Conservation (phyloP, 2,329 filamentous ascomycete genomes). For the Aspergillus sp. region DNA sequence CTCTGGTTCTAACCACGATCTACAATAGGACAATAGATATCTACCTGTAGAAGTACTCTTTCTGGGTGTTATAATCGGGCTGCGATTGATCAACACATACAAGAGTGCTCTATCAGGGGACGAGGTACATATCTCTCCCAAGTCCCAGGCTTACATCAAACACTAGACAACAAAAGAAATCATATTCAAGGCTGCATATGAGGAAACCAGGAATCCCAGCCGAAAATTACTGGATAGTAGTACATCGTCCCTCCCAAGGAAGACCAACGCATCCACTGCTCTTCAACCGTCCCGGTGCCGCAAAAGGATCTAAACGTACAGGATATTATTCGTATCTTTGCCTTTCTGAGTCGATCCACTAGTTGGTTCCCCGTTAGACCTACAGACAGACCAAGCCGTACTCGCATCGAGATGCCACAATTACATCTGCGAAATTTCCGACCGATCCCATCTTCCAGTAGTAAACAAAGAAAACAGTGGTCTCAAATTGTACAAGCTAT, state of each 20-base stretch:
- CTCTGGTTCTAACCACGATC: no score
- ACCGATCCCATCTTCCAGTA: constrained; percentile 18
- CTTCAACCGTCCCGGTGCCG: constrained; percentile 27
- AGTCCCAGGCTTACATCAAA: not conserved
- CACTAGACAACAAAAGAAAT: constrained; percentile 29
- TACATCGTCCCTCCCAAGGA: constrained; percentile 11
- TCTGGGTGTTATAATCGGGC: no score
- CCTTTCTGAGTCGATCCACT: constrained; percentile 21
- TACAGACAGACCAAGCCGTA: constrained; percentile 23
- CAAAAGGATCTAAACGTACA: constrained; percentile 42
- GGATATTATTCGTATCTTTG: constrained; percentile 40
- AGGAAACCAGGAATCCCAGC: constrained; percentile 17
- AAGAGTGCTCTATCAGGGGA: no score
- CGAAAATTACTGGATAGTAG: constrained; percentile 23
- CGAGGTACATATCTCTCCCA: no score
- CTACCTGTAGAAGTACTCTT: no score
- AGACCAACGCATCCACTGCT: constrained; percentile 15
- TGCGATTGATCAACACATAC: no score
- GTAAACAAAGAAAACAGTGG: constrained; percentile 40
- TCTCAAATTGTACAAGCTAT: constrained; percentile 46
- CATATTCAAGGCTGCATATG: constrained; percentile 27
- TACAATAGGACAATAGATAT: no score
- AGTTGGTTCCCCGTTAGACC: constrained; percentile 23
- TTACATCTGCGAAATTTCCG: constrained; percentile 10
- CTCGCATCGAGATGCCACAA: constrained; percentile 19